phyloP scores from a whole-genome alignment of 1,284 basidiomycete species.

The Pseudozyma pruni region DNA sequence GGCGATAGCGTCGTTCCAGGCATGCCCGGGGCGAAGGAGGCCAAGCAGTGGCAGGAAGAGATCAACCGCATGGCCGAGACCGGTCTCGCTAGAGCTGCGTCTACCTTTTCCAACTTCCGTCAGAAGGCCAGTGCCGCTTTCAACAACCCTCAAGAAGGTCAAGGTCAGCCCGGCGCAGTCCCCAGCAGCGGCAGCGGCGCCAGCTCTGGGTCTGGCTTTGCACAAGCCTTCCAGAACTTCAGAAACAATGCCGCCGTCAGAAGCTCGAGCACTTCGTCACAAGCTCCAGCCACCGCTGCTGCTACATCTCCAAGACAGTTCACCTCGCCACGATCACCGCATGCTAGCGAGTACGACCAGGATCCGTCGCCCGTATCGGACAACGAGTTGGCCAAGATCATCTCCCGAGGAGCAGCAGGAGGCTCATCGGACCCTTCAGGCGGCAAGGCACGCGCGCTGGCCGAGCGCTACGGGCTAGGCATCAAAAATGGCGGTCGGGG shows the following conservation, averaged over 20 bases:
- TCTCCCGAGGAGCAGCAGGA: slow-evolving; percentile 29
- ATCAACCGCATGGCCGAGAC: slow-evolving; percentile 58
- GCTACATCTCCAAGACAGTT: slow-evolving; percentile 4
- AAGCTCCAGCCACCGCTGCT: slow-evolving; percentile 3
- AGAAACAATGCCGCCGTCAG: slow-evolving; percentile 11
- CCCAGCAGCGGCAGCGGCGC: neutral
- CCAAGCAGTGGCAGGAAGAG: slow-evolving; percentile 60
- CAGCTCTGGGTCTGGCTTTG: slow-evolving; percentile 5
- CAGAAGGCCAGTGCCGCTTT: slow-evolving; percentile 51
- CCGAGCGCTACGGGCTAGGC: slow-evolving; percentile 39
- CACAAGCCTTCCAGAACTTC: slow-evolving; percentile 35
- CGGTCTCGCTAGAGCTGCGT: slow-evolving; percentile 51
- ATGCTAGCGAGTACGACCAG: slow-evolving; percentile 49
- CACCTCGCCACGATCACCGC: slow-evolving; percentile 38
- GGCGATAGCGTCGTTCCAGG: slow-evolving; percentile 45
- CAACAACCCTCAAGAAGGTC: slow-evolving; percentile 23
- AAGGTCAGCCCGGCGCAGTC: slow-evolving; percentile 7
- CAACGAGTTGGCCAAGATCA: slow-evolving; percentile 60
- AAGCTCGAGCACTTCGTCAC: slow-evolving; percentile 3
- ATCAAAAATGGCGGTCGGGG: slow-evolving; percentile 25
- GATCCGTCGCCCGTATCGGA: slow-evolving; percentile 56
- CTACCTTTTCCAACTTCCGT: slow-evolving; percentile 54
- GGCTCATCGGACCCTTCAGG: neutral
- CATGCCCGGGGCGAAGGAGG: slow-evolving; percentile 57
- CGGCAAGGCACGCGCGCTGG: slow-evolving; percentile 31